Evolutionary conservation across 768 basidiomycete genomes (phyloP), one percentile per base, ranked within the genome.

Genomic region (Trametes punicea): DNA sequence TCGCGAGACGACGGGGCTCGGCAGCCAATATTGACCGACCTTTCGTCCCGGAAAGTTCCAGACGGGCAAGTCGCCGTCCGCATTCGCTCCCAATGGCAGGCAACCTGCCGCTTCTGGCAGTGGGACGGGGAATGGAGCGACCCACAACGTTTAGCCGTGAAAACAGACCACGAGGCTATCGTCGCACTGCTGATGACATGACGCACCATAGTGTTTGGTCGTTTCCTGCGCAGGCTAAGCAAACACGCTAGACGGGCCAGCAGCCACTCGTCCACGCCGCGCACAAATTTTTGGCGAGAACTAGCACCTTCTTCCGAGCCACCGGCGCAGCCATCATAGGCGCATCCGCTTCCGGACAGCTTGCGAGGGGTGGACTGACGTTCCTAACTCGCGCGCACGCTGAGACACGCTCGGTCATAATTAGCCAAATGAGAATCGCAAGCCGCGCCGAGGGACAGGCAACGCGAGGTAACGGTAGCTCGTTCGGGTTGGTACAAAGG

Each of bases 151-250:
- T 59, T 59, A 59, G 25, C 51, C 52, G 52, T 25, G 8, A 26
- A 27, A 31, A 45, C 13, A 36, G 50, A 29, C 29, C 57, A 58
- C 51, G 57, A 58, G 57, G 57, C 57, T 58, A 52, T 48, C 57
- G 41, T 33, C 46, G 52, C 46, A 8, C 33, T 31, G 21, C 46
- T 46, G 38, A 34, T 6, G 21, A 33, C 25, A 34, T 13, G 20
- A 42, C n/a, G 33, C 31, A 15, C 33, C 36, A 29, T 40, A 16
- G 16, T 30, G 29, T n/a, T 5, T 20, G 11, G 29, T 29, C 27
- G 23, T 53, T 33, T 38, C 33, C 34, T 20, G 52, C 23, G 13
- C 44, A 40, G 51, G 45, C 57, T 53, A 48, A 59, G 46, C 25
- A 34, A 47, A 40, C 10, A 21, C 50, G 46, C 50, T 42, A 57